Evolutionary conservation across 352 stramenopile genomes (phyloP).

Genomic region (Phytopythium chamaehyphon): DNA sequence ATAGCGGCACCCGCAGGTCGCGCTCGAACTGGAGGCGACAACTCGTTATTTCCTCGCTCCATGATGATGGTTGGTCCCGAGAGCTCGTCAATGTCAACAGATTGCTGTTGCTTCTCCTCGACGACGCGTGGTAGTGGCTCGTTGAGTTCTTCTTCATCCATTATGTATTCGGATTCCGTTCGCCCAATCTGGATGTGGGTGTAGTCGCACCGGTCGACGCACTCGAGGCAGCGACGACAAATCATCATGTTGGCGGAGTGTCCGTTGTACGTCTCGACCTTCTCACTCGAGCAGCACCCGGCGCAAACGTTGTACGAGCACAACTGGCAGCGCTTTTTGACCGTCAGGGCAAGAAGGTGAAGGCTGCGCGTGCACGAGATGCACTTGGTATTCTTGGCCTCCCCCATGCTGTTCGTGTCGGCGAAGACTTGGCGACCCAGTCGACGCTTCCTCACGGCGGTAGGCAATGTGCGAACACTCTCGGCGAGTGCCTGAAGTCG

Average conservation of each 20-base stretch:
- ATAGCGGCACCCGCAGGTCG: background rate
- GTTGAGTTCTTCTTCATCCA: conserved; percentile 18
- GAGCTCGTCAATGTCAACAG: conserved; percentile 4
- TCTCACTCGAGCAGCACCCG: conserved; percentile 31
- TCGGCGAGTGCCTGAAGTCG: conserved; percentile 22
- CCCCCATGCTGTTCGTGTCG: conserved; percentile 5
- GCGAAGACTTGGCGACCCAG: conserved; percentile 31
- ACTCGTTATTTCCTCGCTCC: background rate
- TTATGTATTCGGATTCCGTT: conserved; percentile 13
- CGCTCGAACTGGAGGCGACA: background rate
- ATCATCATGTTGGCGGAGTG: conserved; percentile 23
- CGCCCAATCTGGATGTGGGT: conserved; percentile 20
- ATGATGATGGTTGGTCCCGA: background rate
- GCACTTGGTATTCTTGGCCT: conserved; percentile 29
- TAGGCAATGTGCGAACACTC: conserved; percentile 21
- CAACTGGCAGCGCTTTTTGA: conserved; percentile 28
- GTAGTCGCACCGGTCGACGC: conserved; percentile 37
- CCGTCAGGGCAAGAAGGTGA: conserved; percentile 21
- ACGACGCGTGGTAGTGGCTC: background rate
- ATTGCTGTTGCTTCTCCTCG: background rate
- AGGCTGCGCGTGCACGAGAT: conserved; percentile 44
- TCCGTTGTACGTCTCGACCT: conserved; percentile 36
- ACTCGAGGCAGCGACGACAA: conserved; percentile 41
- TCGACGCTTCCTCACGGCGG: conserved; percentile 27
- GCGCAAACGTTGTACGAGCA: conserved; percentile 48